These are phyloP conservation scores for Darksidea phi DNA, from an alignment of 495 filamentous ascomycete species.

Conservation along the genomic window DNA sequence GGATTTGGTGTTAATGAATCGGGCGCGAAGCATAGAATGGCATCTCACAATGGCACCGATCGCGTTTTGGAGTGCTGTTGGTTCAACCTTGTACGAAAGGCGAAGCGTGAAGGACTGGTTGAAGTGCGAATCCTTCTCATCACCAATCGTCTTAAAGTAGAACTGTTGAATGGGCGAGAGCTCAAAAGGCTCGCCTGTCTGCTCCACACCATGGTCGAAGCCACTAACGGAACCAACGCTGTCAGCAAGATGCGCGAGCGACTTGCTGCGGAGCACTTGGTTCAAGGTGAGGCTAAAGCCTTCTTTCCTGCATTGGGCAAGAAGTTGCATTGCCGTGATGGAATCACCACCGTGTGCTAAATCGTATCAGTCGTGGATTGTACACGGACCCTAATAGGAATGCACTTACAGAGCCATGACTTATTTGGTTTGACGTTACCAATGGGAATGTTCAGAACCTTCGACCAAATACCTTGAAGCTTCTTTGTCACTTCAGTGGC, in stretches of 20 bases:
- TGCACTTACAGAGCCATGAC: conserved; percentile 24
- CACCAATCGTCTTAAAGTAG: conserved; percentile 24
- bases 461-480: conserved; percentile 24
- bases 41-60: conserved; percentile 23
- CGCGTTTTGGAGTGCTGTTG: conserved; percentile 2
- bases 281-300: conserved; percentile 32
- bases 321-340: conserved; percentile 35
- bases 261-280: conserved; percentile 35
- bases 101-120: conserved; percentile 34
- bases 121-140: conserved; percentile 29
- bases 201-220: conserved; percentile 8
- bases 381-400: neutral
- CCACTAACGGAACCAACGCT: conserved; percentile 1
- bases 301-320: conserved; percentile 31
- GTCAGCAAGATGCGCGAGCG: conserved; percentile 27
- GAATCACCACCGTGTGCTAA: conserved; percentile 27
- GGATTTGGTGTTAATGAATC: conserved; percentile 10
- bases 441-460: conserved; percentile 24
- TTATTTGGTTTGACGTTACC: conserved; percentile 23
- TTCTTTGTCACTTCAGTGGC: conserved; percentile 9
- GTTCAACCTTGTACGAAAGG: conserved; percentile 16
- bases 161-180: conserved; percentile 35
- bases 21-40: conserved; percentile 34
- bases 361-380: neutral
- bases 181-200: conserved; percentile 25